A percentile compares a stretch with the other conserved stretches of the same genome.
phyloP scores from a whole-genome alignment of 192 early-diverging fungal species.

The Podila clonocystis region DNA sequence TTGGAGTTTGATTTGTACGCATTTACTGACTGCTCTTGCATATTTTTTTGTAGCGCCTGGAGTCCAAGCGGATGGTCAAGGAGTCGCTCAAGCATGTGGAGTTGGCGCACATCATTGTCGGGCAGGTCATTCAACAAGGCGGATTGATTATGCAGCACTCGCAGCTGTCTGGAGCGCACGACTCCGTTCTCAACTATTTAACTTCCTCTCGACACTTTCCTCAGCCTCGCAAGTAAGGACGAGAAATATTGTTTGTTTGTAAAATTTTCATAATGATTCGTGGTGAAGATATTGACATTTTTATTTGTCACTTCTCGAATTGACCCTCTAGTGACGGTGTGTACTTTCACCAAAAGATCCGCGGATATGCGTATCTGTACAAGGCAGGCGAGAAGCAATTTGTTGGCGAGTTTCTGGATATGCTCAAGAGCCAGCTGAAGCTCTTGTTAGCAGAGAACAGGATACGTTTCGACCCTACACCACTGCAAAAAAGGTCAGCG shows the following conservation, averaged over 20 bases:
- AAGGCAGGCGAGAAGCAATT: slow-evolving; percentile 35
- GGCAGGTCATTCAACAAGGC: slow-evolving; percentile 33
- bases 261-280: too few species aligned
- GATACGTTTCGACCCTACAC: neutral
- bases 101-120: slow-evolving; percentile 20
- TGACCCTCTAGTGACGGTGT: slow-evolving; percentile 14
- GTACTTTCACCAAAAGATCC: slow-evolving; percentile 26
- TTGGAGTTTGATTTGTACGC: too few species aligned
- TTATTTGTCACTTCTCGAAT: neutral
- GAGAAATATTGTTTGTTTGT: too few species aligned
- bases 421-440: slow-evolving; percentile 10
- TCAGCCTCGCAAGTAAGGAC: slow-evolving; percentile 26
- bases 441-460: slow-evolving; percentile 3
- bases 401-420: slow-evolving; percentile 17
- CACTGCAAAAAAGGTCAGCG: neutral
- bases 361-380: slow-evolving; percentile 30
- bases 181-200: slow-evolving; percentile 30
- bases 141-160: slow-evolving; percentile 24
- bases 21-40: too few species aligned
- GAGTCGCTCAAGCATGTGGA: slow-evolving; percentile 19
- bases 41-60: slow-evolving; percentile 17
- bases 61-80: slow-evolving; percentile 7
- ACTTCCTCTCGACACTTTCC: slow-evolving; percentile 28
- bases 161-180: slow-evolving; percentile 4
- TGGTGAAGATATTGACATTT: too few species aligned